Percentiles rank a stretch among this genome's conserved stretches.
Conservation (phyloP, 352 stramenopile species). For the Globisporangium spiculum region DNA sequence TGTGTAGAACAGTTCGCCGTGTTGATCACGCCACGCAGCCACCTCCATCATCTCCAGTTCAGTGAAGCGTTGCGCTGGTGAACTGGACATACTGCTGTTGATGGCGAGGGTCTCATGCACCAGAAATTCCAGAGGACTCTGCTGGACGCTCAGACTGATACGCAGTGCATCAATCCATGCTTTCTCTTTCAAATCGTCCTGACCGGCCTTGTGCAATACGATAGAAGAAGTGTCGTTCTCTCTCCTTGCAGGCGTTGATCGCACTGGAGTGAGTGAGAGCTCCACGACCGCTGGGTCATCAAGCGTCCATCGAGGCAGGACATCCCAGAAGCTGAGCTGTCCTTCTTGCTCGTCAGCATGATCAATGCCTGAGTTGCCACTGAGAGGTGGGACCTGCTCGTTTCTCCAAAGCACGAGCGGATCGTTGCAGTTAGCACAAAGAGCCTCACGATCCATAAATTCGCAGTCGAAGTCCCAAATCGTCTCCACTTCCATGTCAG, state of each 20-base stretch:
- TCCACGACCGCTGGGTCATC: background rate
- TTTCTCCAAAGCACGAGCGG: conserved; percentile 18
- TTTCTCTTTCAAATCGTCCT: background rate
- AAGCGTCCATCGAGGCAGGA: conserved; percentile 8
- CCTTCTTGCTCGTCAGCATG: background rate
- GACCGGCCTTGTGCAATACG: background rate
- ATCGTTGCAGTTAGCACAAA: background rate
- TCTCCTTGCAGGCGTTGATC: background rate
- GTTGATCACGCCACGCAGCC: conserved; percentile 22
- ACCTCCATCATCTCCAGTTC: conserved; percentile 14
- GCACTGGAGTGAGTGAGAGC: background rate
- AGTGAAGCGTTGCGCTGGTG: no score
- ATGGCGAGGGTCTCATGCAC: background rate
- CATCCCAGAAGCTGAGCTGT: conserved; percentile 11
- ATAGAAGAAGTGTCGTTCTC: background rate
- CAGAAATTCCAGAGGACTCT: conserved; percentile 7
- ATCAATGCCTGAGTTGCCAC: background rate
- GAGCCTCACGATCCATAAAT: background rate
- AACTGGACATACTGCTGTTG: background rate
- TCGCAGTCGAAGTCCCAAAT: conserved; percentile 15
- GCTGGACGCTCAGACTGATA: background rate
- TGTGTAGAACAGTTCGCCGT: conserved; percentile 36
- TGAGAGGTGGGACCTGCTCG: background rate
- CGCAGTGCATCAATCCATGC: background rate
- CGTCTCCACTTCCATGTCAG: conserved; percentile 6